phyloP scores from a whole-genome alignment of 1,284 basidiomycete genomes.

The Ustilago esculenta region DNA sequence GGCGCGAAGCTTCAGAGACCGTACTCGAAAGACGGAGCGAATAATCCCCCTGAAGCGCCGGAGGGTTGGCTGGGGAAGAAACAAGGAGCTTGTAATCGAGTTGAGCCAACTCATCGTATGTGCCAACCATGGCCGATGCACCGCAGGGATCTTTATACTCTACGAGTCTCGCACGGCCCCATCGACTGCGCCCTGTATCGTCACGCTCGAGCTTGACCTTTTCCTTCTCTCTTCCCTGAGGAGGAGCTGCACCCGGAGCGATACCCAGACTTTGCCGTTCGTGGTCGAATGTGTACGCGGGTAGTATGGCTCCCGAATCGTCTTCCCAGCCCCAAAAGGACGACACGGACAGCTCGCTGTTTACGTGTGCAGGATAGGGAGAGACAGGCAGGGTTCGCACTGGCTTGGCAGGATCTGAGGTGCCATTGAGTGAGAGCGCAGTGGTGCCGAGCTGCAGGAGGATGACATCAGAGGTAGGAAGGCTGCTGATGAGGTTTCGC shows the following conservation, averaged over 20 bases:
- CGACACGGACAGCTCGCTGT: slow-evolving; percentile 72
- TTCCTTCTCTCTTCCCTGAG: slow-evolving; percentile 40
- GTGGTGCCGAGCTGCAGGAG: slow-evolving; percentile 52
- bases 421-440: slow-evolving; percentile 36
- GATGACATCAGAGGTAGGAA: slow-evolving; percentile 75
- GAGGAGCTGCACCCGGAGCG: slow-evolving; percentile 3
- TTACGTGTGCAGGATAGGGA: slow-evolving; percentile 74
- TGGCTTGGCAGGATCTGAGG: neutral
- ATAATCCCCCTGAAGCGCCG: slow-evolving; percentile 38
- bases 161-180: slow-evolving; percentile 59
- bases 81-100: slow-evolving; percentile 67
- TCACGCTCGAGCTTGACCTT: slow-evolving; percentile 47
- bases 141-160: slow-evolving; percentile 64
- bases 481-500: slow-evolving; percentile 71
- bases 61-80: slow-evolving; percentile 49
- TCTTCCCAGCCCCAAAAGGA: slow-evolving; percentile 71
- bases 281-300: slow-evolving; percentile 36
- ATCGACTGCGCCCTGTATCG: slow-evolving; percentile 52
- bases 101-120: slow-evolving; percentile 76
- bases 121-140: slow-evolving; percentile 69
- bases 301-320: slow-evolving; percentile 51
- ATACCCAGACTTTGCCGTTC: slow-evolving; percentile 15
- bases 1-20: slow-evolving; percentile 6
- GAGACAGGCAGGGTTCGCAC: slow-evolving; percentile 74
- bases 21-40: slow-evolving; percentile 30